These are phyloP conservation scores for Moricandia arvensis DNA, from an alignment of 345 rosid species.

Conservation along the genomic window DNA sequence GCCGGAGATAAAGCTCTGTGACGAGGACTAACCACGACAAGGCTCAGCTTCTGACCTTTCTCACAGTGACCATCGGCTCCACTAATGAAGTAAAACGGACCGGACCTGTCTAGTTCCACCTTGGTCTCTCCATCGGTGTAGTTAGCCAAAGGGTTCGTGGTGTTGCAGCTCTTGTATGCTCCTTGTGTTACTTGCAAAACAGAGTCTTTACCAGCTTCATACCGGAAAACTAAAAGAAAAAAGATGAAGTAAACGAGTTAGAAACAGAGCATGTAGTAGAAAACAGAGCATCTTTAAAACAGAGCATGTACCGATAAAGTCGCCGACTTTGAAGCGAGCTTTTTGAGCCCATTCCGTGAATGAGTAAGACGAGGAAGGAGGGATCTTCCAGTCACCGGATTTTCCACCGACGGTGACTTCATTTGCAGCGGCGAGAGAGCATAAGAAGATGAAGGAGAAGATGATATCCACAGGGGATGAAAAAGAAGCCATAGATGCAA, in stretches of 20 bases:
- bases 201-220: slow-evolving; percentile 40
- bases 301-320: slow-evolving; percentile 51
- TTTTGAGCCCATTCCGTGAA: slow-evolving; percentile 66
- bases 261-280: slow-evolving; percentile 7
- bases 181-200: slow-evolving; percentile 65
- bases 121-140: slow-evolving; percentile 70
- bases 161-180: slow-evolving; percentile 62
- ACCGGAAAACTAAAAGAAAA: slow-evolving; percentile 18
- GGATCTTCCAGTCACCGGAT: slow-evolving; percentile 50
- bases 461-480: slow-evolving; percentile 24
- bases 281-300: not conserved
- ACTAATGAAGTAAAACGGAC: slow-evolving; percentile 77
- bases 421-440: slow-evolving; percentile 40
- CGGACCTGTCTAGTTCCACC: slow-evolving; percentile 57
- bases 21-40: slow-evolving; percentile 55
- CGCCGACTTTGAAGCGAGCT: slow-evolving; percentile 63
- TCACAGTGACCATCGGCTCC: slow-evolving; percentile 70
- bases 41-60: slow-evolving; percentile 70
- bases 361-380: slow-evolving; percentile 49
- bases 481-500: slow-evolving; percentile 22
- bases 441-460: slow-evolving; percentile 26
- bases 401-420: slow-evolving; percentile 56
- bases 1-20: slow-evolving; percentile 54
- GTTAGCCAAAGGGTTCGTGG: slow-evolving; percentile 50
- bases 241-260: not conserved